Evolutionary conservation across 768 basidiomycete species (phyloP).

Genomic region (Tricholomella constricta): DNA sequence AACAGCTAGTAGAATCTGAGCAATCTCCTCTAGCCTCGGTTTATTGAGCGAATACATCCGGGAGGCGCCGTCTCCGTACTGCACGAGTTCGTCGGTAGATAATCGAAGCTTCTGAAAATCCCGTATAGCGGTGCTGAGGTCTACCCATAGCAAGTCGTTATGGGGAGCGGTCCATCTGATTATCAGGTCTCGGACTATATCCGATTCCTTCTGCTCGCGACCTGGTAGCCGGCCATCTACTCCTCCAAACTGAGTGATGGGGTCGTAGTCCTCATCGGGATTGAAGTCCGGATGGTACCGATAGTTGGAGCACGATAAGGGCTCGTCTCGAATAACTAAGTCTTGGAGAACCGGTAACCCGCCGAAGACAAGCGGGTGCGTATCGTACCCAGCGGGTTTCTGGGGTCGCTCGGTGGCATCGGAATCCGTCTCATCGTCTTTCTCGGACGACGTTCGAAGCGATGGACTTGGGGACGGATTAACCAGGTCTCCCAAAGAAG

Average conservation of each 20-base stretch:
- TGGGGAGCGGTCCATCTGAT: not conserved
- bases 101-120: not conserved
- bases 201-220: not conserved
- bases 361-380: not conserved
- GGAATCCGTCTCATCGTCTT: no score
- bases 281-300: not conserved
- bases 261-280: not conserved
- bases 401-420: no score
- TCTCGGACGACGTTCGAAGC: no score
- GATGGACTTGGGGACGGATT: no score
- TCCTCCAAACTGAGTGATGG: not conserved
- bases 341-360: not conserved
- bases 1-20: not conserved
- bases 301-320: not conserved
- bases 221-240: not conserved
- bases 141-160: not conserved
- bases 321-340: not conserved
- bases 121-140: not conserved
- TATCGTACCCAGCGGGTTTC: not conserved
- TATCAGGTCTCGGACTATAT: not conserved
- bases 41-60: no score
- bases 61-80: not conserved
- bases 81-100: not conserved
- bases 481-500: not conserved
- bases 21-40: not conserved